These are phyloP conservation scores for Brassica incana DNA, from an alignment of 345 rosid species.

Conservation along the genomic window DNA sequence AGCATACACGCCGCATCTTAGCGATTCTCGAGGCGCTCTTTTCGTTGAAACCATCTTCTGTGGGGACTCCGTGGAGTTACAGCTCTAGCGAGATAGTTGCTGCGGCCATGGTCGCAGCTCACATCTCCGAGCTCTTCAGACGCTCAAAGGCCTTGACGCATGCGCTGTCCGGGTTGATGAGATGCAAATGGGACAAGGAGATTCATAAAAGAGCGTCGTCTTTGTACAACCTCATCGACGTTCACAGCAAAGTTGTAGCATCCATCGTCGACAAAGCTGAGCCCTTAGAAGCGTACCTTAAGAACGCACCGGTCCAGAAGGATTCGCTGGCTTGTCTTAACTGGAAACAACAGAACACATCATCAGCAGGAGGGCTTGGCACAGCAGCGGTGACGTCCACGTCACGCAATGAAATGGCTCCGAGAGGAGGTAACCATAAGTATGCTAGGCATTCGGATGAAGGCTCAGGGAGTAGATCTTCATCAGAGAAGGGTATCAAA, in stretches of 20 bases:
- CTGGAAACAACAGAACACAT: constrained; percentile 48
- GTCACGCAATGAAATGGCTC: constrained; percentile 45
- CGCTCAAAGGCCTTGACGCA: constrained; percentile 89
- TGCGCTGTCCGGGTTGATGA: constrained; percentile 79
- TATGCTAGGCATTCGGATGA: constrained; percentile 50
- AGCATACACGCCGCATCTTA: constrained; percentile 87
- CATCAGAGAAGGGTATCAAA: constrained; percentile 55
- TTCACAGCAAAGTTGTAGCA: constrained; percentile 93
- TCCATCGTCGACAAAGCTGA: constrained; percentile 92
- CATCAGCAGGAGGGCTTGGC: constrained; percentile 39
- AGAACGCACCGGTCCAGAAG: constrained; percentile 66
- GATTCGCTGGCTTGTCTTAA: constrained; percentile 47
- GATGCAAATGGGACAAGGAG: constrained; percentile 91
- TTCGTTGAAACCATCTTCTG: constrained; percentile 86
- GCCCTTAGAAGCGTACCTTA: constrained; percentile 74
- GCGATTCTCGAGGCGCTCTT: constrained; percentile 92
- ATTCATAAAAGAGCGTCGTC: constrained; percentile 80
- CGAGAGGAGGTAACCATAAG: constrained; percentile 46
- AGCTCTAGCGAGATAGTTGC: constrained; percentile 97
- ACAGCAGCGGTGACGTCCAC: constrained; percentile 47
- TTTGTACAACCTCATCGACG: constrained; percentile 83
- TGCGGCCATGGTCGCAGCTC: constrained; percentile 99
- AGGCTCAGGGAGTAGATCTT: constrained; percentile 50
- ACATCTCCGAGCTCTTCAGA: constrained; percentile 86
- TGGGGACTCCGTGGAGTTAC: constrained; percentile 92